Evolutionary conservation across 192 early-diverging fungal genomes (phyloP).

Genomic region (Geranomyces michiganensis): DNA sequence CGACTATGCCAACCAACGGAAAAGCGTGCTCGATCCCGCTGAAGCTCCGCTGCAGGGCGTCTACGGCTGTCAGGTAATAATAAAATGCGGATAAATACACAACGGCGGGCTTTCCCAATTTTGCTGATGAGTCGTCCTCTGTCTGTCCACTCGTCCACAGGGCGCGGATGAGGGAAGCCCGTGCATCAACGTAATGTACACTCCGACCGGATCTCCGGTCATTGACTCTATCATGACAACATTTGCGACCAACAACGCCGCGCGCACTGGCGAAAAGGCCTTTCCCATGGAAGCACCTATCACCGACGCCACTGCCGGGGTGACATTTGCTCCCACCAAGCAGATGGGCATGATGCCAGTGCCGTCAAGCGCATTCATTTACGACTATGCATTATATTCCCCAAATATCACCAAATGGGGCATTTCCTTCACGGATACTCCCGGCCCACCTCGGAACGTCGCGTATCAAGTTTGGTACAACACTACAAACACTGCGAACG

Average conservation of each 20-base stretch:
- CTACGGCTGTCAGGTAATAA: conserved; percentile 29
- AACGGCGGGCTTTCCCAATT: not conserved
- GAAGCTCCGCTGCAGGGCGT: conserved; percentile 51
- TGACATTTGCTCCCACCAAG: conserved; percentile 24
- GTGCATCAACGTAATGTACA: conserved; percentile 69
- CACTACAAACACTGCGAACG: conserved; percentile 58
- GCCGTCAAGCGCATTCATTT: conserved; percentile 60
- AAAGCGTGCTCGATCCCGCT: conserved; percentile 38
- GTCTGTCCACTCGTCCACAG: conserved; percentile 18
- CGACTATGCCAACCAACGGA: conserved; percentile 48
- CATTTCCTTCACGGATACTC: conserved; percentile 38
- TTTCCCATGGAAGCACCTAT: conserved; percentile 40
- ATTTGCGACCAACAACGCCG: conserved; percentile 47
- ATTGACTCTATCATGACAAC: conserved; percentile 37
- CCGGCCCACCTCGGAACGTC: conserved; percentile 54
- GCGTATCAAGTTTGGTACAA: conserved; percentile 82
- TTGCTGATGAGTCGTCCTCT: conserved; percentile 10
- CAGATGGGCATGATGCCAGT: conserved; percentile 61
- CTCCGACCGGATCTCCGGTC: conserved; percentile 37
- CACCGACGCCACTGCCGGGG: not conserved
- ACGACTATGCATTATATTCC: conserved; percentile 66
- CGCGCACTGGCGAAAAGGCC: conserved; percentile 37
- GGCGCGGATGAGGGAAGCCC: conserved; percentile 44
- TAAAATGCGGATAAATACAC: not conserved
- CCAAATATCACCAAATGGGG: conserved; percentile 71